Evolutionary conservation across 192 early-diverging fungal species (phyloP).

Genomic region (Pilaira anomala): DNA sequence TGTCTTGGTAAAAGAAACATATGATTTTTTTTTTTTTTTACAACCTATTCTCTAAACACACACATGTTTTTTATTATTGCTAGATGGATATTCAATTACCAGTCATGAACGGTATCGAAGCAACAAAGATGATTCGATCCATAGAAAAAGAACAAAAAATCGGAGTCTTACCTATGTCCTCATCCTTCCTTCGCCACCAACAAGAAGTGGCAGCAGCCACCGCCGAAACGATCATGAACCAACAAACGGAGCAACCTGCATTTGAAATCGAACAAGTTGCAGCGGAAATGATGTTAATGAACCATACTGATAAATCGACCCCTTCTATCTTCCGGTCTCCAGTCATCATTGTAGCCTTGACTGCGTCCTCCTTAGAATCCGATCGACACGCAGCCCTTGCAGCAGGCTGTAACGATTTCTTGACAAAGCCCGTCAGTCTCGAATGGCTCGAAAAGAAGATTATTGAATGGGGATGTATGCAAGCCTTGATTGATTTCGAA

Average conservation of each 20-base stretch:
- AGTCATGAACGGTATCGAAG: conserved; percentile 68
- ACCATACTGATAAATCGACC: conserved; percentile 10
- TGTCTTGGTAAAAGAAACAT: conserved; percentile 35
- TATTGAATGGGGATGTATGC: conserved; percentile 92
- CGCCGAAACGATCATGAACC: background rate
- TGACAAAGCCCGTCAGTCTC: conserved; percentile 83
- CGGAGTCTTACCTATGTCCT: conserved; percentile 46
- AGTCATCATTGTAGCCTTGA: conserved; percentile 87
- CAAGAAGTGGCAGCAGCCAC: background rate
- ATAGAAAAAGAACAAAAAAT: conserved; percentile 56
- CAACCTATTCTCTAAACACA: background rate
- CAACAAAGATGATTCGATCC: conserved; percentile 59
- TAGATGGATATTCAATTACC: conserved; percentile 75
- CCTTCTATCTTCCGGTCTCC: conserved; percentile 53
- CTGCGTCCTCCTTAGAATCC: conserved; percentile 68
- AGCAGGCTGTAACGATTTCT: conserved; percentile 88
- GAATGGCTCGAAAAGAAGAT: conserved; percentile 85
- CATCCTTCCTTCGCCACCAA: conserved; percentile 17
- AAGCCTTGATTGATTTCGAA: conserved; percentile 85
- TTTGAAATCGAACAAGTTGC: background rate
- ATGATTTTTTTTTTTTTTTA: background rate
- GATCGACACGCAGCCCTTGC: conserved; percentile 72
- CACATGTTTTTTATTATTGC: conserved; percentile 2
- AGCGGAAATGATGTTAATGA: background rate
- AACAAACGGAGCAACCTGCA: background rate